These are phyloP conservation scores for Sungouiella blattae DNA, from an alignment of 805 yeast species.

Conservation along the genomic window DNA sequence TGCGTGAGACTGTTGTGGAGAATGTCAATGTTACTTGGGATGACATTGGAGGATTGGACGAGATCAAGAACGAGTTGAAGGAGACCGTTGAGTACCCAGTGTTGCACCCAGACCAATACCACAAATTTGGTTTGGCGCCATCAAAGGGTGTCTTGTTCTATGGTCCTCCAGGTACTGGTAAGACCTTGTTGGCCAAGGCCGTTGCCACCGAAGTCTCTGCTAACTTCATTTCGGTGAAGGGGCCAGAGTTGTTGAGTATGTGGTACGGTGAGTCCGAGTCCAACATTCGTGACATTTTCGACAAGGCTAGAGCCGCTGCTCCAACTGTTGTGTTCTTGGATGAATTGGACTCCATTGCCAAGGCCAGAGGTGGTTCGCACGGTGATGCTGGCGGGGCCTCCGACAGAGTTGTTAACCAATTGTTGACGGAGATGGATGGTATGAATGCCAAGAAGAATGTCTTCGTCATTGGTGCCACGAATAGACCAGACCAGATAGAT, in stretches of 20 bases:
- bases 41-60: conserved; percentile 97
- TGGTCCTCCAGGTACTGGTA: conserved; percentile 99
- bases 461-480: conserved; percentile 98
- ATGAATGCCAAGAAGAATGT: conserved; percentile 99
- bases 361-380: conserved; percentile 80
- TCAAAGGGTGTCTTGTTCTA: conserved; percentile 97
- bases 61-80: conserved; percentile 92
- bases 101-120: conserved; percentile 96
- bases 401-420: conserved; percentile 93
- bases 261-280: conserved; percentile 99
- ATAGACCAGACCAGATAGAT: conserved; percentile 98
- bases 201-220: conserved; percentile 99
- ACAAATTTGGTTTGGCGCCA: conserved; percentile 96
- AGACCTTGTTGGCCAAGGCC: conserved; percentile 95
- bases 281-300: conserved; percentile 95
- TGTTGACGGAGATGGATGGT: conserved; percentile 98
- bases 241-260: conserved; percentile 96
- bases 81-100: conserved; percentile 99
- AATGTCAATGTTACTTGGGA: conserved; percentile 99
- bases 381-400: conserved; percentile 93
- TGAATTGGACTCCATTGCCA: conserved; percentile 96
- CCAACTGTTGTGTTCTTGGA: conserved; percentile 98
- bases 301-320: conserved; percentile 98
- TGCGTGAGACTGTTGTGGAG: conserved; percentile 99
- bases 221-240: conserved; percentile 94